Evolutionary conservation across 2,329 filamentous ascomycete species (phyloP).

Genomic region (Cadophora gregata): DNA sequence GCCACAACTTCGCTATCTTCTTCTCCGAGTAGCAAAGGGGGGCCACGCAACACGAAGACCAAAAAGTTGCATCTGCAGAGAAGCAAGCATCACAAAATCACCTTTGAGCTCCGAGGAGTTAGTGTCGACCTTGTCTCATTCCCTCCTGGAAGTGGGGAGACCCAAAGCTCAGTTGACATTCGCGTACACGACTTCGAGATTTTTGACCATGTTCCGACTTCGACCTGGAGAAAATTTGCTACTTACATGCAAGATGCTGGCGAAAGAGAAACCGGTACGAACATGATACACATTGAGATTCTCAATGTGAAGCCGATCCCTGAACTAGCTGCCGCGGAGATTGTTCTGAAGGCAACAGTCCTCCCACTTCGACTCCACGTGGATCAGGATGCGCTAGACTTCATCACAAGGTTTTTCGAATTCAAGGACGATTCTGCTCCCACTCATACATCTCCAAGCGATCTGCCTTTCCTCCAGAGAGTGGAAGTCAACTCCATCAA

Average conservation of each 20-base stretch:
- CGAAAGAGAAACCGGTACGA: slow-evolving; percentile 83
- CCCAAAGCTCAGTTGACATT: slow-evolving; percentile 85
- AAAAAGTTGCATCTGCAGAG: slow-evolving; percentile 77
- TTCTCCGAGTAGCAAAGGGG: slow-evolving; percentile 57
- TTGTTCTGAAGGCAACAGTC: slow-evolving; percentile 80
- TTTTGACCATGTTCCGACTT: slow-evolving; percentile 92
- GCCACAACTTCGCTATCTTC: slow-evolving; percentile 75
- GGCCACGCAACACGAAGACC: slow-evolving; percentile 45
- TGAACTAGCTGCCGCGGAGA: slow-evolving; percentile 85
- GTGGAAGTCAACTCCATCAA: slow-evolving; percentile 85
- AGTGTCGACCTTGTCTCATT: slow-evolving; percentile 83
- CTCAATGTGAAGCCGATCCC: slow-evolving; percentile 86
- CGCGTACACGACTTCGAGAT: slow-evolving; percentile 84
- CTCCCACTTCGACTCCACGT: slow-evolving; percentile 90
- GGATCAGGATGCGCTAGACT: slow-evolving; percentile 96
- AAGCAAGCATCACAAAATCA: slow-evolving; percentile 92
- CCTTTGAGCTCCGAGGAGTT: slow-evolving; percentile 88
- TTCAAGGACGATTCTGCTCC: slow-evolving; percentile 82
- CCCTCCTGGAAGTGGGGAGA: slow-evolving; percentile 77
- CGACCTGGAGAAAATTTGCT: slow-evolving; percentile 97
- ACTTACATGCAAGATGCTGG: slow-evolving; percentile 90
- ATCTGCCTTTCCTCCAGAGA: slow-evolving; percentile 86
- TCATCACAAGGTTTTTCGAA: slow-evolving; percentile 96
- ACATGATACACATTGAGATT: slow-evolving; percentile 89
- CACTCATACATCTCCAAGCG: slow-evolving; percentile 64